phyloP scores from a whole-genome alignment of 108 stramenopile genomes.

The Pelagomonas calceolata region DNA sequence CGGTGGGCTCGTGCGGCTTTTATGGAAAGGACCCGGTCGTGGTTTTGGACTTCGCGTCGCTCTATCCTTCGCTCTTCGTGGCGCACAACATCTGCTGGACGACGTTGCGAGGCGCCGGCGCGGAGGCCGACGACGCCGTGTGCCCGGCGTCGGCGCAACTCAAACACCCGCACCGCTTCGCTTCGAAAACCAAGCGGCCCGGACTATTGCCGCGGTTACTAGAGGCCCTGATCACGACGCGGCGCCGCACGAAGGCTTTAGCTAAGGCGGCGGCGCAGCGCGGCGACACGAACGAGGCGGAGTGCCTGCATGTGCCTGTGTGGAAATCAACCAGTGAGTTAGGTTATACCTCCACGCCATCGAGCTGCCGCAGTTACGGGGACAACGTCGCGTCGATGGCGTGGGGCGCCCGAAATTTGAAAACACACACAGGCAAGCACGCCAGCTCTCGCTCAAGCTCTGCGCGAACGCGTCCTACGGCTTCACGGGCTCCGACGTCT shows the following conservation, averaged over 20 bases:
- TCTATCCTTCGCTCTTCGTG: slow-evolving; percentile 51
- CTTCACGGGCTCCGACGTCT: slow-evolving; percentile 23
- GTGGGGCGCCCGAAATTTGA: no score
- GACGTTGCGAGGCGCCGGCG: slow-evolving; percentile 19
- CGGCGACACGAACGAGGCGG: slow-evolving; percentile 18
- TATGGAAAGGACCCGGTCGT: slow-evolving; percentile 31
- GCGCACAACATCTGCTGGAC: slow-evolving; percentile 48
- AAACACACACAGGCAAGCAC: slow-evolving; percentile 35
- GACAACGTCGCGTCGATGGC: no score
- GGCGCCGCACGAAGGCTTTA: slow-evolving; percentile 34
- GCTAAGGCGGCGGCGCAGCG: slow-evolving; percentile 15
- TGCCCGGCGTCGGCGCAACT: no score
- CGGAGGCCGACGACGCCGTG: no score
- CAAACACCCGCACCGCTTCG: no score
- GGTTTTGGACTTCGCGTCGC: slow-evolving; percentile 38
- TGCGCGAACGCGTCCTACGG: slow-evolving; percentile 50
- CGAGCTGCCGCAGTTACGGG: no score
- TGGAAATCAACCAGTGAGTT: no score
- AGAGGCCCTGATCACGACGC: slow-evolving; percentile 36
- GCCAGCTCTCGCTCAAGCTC: slow-evolving; percentile 48
- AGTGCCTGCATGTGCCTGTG: no score
- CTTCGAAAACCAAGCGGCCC: slow-evolving; percentile 13
- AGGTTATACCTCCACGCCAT: no score
- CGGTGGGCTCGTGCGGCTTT: no score
- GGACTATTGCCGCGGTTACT: slow-evolving; percentile 45